Percentiles rank a stretch among this genome's conserved stretches.
phyloP scores from a whole-genome alignment of 306 rosid genomes.

The Cyclanthera cordifolia region DNA sequence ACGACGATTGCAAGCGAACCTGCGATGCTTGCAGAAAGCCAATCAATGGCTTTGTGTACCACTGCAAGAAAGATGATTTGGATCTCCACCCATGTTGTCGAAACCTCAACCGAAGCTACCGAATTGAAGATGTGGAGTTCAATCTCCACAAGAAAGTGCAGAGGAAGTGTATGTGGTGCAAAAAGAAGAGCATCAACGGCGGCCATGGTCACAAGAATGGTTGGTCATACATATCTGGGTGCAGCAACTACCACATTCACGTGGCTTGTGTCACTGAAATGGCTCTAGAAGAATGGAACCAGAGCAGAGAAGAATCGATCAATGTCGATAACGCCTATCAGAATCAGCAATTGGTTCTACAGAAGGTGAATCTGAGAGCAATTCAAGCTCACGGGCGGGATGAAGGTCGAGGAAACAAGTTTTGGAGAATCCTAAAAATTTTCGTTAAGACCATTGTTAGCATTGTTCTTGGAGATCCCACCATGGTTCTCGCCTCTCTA shows the following conservation, averaged over 20 bases:
- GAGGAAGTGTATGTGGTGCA: conserved; percentile 12
- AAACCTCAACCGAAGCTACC: not conserved
- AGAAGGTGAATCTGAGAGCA: conserved; percentile 10
- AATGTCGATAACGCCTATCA: not conserved
- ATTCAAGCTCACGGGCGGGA: not conserved
- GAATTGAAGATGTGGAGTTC: not conserved
- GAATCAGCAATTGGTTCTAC: not conserved
- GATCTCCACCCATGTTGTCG: conserved; percentile 4
- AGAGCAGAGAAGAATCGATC: not conserved
- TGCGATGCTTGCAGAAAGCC: not conserved
- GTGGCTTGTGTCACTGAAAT: conserved; percentile 11
- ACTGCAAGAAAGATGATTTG: not conserved
- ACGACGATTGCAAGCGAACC: not conserved
- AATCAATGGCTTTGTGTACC: conserved; percentile 2
- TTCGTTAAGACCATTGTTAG: not conserved
- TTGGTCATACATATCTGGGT: conserved; percentile 18
- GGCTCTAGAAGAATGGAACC: conserved; percentile 1
- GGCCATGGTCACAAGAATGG: not conserved
- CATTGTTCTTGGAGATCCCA: conserved; percentile 14
- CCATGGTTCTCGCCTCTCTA: not conserved
- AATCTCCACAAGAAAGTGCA: not conserved
- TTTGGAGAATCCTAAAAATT: not conserved
- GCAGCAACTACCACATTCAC: conserved; percentile 4
- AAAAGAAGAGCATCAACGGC: not conserved
- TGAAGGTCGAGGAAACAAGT: not conserved